phyloP scores from a whole-genome alignment of 371 early-diverging fungal genomes.

The Actinomucor elegans region DNA sequence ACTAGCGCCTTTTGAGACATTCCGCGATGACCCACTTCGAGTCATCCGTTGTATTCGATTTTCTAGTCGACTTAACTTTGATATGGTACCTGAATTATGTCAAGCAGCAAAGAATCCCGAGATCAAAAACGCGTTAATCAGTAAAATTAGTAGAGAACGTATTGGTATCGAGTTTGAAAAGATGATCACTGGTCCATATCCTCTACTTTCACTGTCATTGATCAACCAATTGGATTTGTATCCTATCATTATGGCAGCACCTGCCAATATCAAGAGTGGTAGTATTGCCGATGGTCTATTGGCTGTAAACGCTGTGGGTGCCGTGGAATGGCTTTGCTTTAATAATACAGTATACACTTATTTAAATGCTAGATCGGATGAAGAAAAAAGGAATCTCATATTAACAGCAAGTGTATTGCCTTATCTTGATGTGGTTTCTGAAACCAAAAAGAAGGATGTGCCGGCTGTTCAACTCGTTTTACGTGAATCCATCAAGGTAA shows the following conservation, averaged over 20 bases:
- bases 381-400: constrained; percentile 14
- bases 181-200: constrained; percentile 78
- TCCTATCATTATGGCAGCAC: constrained; percentile 55
- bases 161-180: constrained; percentile 95
- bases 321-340: constrained; percentile 55
- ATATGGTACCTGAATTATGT: constrained; percentile 70
- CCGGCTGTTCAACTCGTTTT: constrained; percentile 39
- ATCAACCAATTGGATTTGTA: constrained; percentile 55
- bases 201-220: constrained; percentile 52
- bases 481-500: constrained; percentile 44
- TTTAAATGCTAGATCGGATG: constrained; percentile 5
- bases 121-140: constrained; percentile 69
- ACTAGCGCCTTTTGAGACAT: constrained; percentile 88
- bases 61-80: constrained; percentile 87
- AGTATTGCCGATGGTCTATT: constrained; percentile 20
- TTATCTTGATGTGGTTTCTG: constrained; percentile 28
- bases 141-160: constrained; percentile 95
- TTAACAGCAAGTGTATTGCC: constrained; percentile 47
- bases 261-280: constrained; percentile 37
- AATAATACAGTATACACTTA: not conserved
- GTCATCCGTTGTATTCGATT: constrained; percentile 97
- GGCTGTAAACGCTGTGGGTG: constrained; percentile 47
- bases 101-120: constrained; percentile 59
- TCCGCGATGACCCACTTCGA: constrained; percentile 98
- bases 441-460: constrained; percentile 30